Conservation (phyloP, 441 rosid species). For the Biscutella laevigata region DNA sequence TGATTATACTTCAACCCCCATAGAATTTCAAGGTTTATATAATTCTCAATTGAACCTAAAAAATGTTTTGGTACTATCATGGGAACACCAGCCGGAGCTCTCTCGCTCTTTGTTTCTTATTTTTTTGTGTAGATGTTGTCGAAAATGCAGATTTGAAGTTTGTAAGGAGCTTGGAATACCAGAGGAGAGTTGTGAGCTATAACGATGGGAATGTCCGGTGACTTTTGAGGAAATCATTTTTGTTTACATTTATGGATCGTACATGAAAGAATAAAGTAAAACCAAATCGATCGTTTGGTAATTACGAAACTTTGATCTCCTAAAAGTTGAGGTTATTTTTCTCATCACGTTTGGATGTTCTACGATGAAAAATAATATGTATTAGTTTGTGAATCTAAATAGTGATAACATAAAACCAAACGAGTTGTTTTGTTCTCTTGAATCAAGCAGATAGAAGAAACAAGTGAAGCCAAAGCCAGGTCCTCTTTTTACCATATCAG, state of each 20-base stretch:
- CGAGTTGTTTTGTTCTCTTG: constrained; percentile 14
- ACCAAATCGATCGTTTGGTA: too few species aligned
- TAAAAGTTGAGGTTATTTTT: too few species aligned
- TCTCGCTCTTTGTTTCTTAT: constrained; percentile 9
- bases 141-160: constrained; percentile 81
- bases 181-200: constrained; percentile 82
- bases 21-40: constrained; percentile 87
- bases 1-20: constrained; percentile 87
- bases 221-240: too few species aligned
- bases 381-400: too few species aligned
- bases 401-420: too few species aligned
- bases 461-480: constrained; percentile 37
- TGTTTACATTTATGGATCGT: too few species aligned
- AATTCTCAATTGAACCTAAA: background rate
- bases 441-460: constrained; percentile 50
- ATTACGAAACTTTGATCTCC: too few species aligned
- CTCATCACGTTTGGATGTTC: too few species aligned
- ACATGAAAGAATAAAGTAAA: too few species aligned
- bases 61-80: background rate
- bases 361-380: too few species aligned
- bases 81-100: background rate
- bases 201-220: constrained; percentile 98
- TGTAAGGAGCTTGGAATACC: constrained; percentile 69
- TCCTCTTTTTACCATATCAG: constrained; percentile 51
- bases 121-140: constrained; percentile 47